Evolutionary conservation across 805 yeast species (phyloP), one percentile per base, ranked within the genome.

Genomic region (Wickerhamomyces hampshirensis): DNA sequence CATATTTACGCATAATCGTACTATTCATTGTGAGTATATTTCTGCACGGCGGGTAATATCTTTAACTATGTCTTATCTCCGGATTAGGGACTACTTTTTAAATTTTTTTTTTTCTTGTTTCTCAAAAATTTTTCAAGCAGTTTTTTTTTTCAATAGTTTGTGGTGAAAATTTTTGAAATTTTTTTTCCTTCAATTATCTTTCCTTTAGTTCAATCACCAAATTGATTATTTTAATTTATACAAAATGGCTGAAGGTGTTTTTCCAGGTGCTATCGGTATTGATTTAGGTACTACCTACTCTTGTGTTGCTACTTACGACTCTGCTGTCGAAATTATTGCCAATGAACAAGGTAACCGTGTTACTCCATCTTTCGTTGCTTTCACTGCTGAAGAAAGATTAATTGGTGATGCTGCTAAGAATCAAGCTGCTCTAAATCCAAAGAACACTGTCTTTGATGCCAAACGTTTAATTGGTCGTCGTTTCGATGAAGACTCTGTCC

Each of bases 241-340:
- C 72, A 69, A 45, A 69, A 82, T 82, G 89, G 85, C 89, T 82
- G 96, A 88, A 79, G 96, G 96, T 83, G 93, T 88, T 75, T 88
- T 84, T 83, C 93, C 89, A 80, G 97, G 97, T 84, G 93, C 93
- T 71, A 84, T 87, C 67, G 98, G 98, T 83, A 91, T 91, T 81
- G 98, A 89, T 77, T 76, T 85, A 71, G 95, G 95, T 79, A 85
- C 95, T 59, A 80, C 87, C 53, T 70, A 72, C 68, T 80, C 86
- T 44, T 80, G 86, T 79, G 86, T 80, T 58, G 86, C 85, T 66
- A 79, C 80, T 61, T 80, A 75, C 73, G 81, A 78, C 66, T 72
- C 78, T 53, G 80, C 80, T 63, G 87, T 80, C 60, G 86, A 80
- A 64, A 80, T 80, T 62, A 77, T 80, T 68, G 85, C 86, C 60